Evolutionary conservation across 1,139 yeast species (phyloP).

Genomic region (Candida sanyaensis): DNA sequence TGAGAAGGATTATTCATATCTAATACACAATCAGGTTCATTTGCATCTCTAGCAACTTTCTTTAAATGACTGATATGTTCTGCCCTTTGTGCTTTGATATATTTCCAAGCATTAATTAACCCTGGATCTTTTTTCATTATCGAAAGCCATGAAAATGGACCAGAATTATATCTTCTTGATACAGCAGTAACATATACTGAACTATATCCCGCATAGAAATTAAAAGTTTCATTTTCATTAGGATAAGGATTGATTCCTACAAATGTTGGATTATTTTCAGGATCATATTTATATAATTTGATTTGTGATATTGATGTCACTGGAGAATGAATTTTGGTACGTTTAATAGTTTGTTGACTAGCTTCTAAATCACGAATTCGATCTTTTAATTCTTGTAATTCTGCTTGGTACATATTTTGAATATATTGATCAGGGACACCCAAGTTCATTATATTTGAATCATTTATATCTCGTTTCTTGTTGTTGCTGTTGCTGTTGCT

Average conservation of each 20-base stretch:
- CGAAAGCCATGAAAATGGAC: slow-evolving; percentile 44
- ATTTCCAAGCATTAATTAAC: slow-evolving; percentile 20
- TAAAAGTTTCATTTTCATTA: slow-evolving; percentile 26
- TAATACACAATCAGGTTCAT: background rate
- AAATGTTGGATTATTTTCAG: slow-evolving; percentile 17
- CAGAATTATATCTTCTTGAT: slow-evolving; percentile 32
- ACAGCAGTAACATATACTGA: slow-evolving; percentile 24
- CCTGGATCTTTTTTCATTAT: slow-evolving; percentile 36
- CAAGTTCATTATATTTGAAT: background rate
- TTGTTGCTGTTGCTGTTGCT: no score
- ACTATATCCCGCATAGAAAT: slow-evolving; percentile 34
- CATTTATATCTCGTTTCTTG: no score
- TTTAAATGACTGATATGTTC: background rate
- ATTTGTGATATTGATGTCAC: slow-evolving; percentile 2
- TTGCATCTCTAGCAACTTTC: background rate
- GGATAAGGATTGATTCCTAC: slow-evolving; percentile 31
- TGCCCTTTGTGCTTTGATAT: slow-evolving; percentile 2
- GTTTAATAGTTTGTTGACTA: background rate
- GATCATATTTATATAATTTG: slow-evolving; percentile 7
- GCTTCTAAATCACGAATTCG: slow-evolving; percentile 11
- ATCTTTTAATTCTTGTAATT: slow-evolving; percentile 2
- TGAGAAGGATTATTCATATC: background rate
- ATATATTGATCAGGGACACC: background rate
- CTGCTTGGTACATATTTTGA: background rate
- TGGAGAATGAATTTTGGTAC: background rate